Conservation (phyloP, 1,139 yeast genomes). For the Arxiozyma slooffiae region DNA sequence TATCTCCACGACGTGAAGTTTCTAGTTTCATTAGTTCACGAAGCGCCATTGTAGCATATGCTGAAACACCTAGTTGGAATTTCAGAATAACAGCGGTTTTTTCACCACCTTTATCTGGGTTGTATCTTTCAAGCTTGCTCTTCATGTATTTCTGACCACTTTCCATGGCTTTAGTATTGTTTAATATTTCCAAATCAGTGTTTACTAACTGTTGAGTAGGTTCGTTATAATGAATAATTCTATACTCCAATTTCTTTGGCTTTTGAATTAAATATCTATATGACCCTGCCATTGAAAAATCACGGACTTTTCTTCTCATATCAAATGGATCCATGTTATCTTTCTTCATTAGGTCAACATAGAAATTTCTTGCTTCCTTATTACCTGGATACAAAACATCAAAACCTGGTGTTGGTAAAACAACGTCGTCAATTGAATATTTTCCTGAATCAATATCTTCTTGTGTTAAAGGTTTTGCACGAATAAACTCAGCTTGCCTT, state of each 20-base stretch:
- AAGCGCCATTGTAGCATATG: slow-evolving; percentile 96
- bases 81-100: slow-evolving; percentile 65
- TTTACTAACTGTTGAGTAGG: slow-evolving; percentile 62
- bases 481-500: slow-evolving; percentile 41
- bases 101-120: slow-evolving; percentile 39
- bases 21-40: slow-evolving; percentile 84
- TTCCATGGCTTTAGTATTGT: slow-evolving; percentile 33
- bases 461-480: slow-evolving; percentile 63
- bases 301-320: slow-evolving; percentile 78
- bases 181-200: slow-evolving; percentile 71
- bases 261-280: slow-evolving; percentile 68
- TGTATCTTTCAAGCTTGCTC: slow-evolving; percentile 29
- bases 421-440: slow-evolving; percentile 70
- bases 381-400: slow-evolving; percentile 77
- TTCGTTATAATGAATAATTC: slow-evolving; percentile 50
- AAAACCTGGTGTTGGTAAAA: slow-evolving; percentile 90
- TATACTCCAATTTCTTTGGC: slow-evolving; percentile 57
- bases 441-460: slow-evolving; percentile 56
- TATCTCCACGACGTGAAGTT: slow-evolving; percentile 57
- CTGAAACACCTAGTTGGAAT: slow-evolving; percentile 73
- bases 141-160: slow-evolving; percentile 29
- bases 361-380: slow-evolving; percentile 48
- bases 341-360: slow-evolving; percentile 61
- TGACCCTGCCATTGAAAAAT: slow-evolving; percentile 85
- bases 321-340: slow-evolving; percentile 77